A percentile compares a stretch with the other conserved stretches of the same genome.
These are phyloP conservation scores for Penicillium cosmopolitanum DNA, from an alignment of 495 filamentous ascomycete species.

Conservation along the genomic window DNA sequence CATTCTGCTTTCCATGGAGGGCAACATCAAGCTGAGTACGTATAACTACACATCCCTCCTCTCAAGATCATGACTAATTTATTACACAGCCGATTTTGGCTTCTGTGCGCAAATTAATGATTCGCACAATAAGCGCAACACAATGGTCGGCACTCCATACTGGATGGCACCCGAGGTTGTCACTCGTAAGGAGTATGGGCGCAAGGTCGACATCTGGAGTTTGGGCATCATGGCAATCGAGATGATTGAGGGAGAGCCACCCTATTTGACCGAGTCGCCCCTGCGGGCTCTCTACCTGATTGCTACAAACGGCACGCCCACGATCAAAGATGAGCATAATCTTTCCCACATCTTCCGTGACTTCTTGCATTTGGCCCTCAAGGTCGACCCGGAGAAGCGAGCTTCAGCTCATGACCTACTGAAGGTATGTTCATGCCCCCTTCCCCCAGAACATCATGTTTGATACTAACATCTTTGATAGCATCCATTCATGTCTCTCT, in stretches of 20 bases:
- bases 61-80: constrained; percentile 34
- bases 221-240: constrained; percentile 99
- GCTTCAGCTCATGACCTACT: constrained; percentile 92
- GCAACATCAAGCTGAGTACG: constrained; percentile 97
- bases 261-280: constrained; percentile 93
- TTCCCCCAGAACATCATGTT: constrained; percentile 6
- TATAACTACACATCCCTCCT: constrained; percentile 17
- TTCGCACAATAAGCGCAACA: constrained; percentile 93
- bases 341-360: constrained; percentile 82
- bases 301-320: constrained; percentile 93
- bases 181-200: constrained; percentile 94
- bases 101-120: constrained; percentile 99
- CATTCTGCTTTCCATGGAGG: constrained; percentile 90
- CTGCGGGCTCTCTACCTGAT: constrained; percentile 93
- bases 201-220: constrained; percentile 98
- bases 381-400: constrained; percentile 95
- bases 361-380: constrained; percentile 86
- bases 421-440: constrained; percentile 59
- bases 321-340: constrained; percentile 89
- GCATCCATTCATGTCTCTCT: constrained; percentile 86
- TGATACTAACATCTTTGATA: constrained; percentile 47
- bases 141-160: constrained; percentile 98
- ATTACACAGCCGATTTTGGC: constrained; percentile 82
- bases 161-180: constrained; percentile 99
- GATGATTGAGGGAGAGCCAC: constrained; percentile 99